Evolutionary conservation across 176 grass and related monocot genomes (phyloP).

Genomic region (Eremochloa ophiuroides): DNA sequence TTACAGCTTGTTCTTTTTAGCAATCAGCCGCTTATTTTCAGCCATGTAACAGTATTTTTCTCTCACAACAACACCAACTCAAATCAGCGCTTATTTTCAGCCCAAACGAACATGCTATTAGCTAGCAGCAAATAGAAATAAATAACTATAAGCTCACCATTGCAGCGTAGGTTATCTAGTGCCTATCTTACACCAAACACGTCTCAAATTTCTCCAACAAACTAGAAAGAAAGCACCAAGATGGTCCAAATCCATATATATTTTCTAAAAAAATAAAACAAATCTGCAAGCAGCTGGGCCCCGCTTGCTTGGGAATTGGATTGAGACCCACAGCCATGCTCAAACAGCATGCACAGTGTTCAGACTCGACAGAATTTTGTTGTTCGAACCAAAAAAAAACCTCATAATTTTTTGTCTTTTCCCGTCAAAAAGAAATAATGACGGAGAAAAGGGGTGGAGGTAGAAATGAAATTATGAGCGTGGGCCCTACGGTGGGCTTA

Average conservation of each 20-base stretch:
- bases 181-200: background rate
- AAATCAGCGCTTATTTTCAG: too few relatives aligned
- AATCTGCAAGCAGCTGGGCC: background rate
- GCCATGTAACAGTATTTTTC: too few relatives aligned
- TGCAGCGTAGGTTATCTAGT: background rate
- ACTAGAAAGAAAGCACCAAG: background rate
- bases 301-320: background rate
- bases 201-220: background rate
- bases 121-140: background rate
- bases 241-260: background rate
- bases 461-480: background rate
- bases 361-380: background rate
- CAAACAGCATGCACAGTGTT: background rate
- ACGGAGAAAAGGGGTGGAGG: background rate
- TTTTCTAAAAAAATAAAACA: background rate
- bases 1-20: too few relatives aligned
- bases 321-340: background rate
- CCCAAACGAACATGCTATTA: too few relatives aligned
- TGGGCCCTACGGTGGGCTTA: background rate
- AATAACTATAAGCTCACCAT: background rate
- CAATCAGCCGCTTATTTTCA: too few relatives aligned
- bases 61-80: too few relatives aligned
- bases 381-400: background rate
- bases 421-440: background rate
- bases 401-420: background rate